A percentile compares a stretch with the other conserved stretches of the same genome.
Conservation (phyloP, 805 yeast genomes). For the Candida quercuum region DNA sequence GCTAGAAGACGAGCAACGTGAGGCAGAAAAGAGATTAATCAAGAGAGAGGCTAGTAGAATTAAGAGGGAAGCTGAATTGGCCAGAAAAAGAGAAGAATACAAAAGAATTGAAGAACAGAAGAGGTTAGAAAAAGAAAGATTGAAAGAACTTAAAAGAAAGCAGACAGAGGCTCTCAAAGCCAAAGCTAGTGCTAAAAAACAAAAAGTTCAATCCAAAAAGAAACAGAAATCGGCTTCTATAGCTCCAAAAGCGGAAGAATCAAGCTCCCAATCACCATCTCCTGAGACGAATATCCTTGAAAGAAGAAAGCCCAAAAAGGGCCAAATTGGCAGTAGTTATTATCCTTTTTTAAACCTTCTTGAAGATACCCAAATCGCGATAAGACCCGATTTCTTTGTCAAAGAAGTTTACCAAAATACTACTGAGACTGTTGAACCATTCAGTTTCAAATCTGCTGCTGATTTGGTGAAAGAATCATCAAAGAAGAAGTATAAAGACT, state of each 20-base stretch:
- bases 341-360: constrained; percentile 17
- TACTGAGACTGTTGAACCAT: constrained; percentile 7
- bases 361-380: constrained; percentile 19
- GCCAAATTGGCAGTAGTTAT: constrained; percentile 18
- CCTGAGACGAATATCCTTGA: background rate
- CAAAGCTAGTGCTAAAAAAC: background rate
- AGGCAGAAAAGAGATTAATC: constrained; percentile 3
- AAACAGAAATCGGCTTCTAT: background rate
- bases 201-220: background rate
- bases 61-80: constrained; percentile 9
- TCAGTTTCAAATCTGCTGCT: constrained; percentile 19
- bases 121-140: background rate
- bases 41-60: constrained; percentile 13
- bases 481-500: constrained; percentile 22
- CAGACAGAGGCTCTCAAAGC: background rate
- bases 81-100: constrained; percentile 10
- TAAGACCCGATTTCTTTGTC: constrained; percentile 25
- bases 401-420: constrained; percentile 23
- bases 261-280: background rate
- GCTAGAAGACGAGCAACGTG: background rate
- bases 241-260: background rate
- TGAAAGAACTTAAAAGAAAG: background rate
- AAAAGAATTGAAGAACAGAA: background rate
- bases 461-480: constrained; percentile 12
- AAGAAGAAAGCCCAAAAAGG: background rate